Evolutionary conservation across 1,139 yeast genomes (phyloP), one percentile per base, ranked within the genome.

Genomic region (Hemisphaericaspora lyxosophila): DNA sequence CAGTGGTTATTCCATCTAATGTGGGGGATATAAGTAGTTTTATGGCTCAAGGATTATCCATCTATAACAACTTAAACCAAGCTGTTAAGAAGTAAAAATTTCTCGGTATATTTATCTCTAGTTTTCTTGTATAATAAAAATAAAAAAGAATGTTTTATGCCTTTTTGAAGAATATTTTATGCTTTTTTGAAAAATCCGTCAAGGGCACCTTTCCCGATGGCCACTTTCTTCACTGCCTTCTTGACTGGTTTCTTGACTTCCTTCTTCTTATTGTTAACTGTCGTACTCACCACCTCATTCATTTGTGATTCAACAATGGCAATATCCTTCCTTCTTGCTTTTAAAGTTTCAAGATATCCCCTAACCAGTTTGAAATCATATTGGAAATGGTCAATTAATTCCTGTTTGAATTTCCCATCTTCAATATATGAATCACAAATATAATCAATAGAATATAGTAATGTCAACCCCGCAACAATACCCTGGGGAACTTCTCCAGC

Each of bases 41-140:
- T 65, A 82, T 86, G 67, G 88, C 90, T 27, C 73, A 85, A 45
- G 95, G 95, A 0, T 62, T 85, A 73, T 77, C 85, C 31, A 83
- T 86, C 46, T 83, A 75, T 59, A 77, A 82, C 46, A 74, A 75
- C 47, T 73, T 85, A 49, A 68, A 52, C 44, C 48, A 53, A 34
- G 40, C 33, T 12, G 27, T 24, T 22, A 31, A 40, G 18, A 31
- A 35, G 25, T 30, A 6, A 24, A n/a, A n/a, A n/a, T n/a, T n/a
- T n/a, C n/a, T n/a, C n/a, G n/a, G n/a, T n/a, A n/a, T n/a, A n/a
- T n/a, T n/a, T n/a, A n/a, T n/a, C n/a, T n/a, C n/a, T n/a, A n/a
- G n/a, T n/a, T n/a, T n/a, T n/a, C n/a, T n/a, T n/a, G n/a, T n/a
- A n/a, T n/a, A n/a, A n/a, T n/a, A n/a, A n/a, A n/a, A n/a, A n/a